These are phyloP conservation scores for Ceratocystis huliohia DNA, from an alignment of 2,329 filamentous ascomycete genomes.

Conservation along the genomic window DNA sequence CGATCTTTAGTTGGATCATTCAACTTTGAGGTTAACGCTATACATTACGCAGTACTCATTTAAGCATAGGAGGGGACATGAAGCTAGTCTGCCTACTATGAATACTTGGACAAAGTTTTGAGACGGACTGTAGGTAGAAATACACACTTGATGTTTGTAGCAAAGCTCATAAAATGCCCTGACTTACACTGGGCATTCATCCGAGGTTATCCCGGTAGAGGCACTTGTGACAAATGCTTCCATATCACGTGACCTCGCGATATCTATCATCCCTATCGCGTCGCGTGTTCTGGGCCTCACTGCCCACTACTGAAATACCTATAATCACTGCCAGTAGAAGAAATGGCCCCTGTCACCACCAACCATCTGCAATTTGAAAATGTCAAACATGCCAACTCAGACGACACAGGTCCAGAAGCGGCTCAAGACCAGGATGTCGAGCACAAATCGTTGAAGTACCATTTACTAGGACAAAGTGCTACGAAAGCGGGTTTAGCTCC, in stretches of 20 bases:
- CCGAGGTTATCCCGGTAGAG: no score
- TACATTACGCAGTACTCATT: no score
- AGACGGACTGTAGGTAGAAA: no score
- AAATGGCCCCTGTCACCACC: no score
- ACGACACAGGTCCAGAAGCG: not conserved
- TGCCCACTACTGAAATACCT: not conserved
- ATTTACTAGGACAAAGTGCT: constrained; percentile 75
- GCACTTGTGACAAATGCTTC: not conserved
- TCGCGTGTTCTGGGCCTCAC: not conserved
- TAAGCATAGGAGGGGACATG: no score
- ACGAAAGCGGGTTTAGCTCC: constrained; percentile 91
- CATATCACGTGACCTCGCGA: constrained; percentile 5
- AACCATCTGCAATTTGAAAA: not conserved
- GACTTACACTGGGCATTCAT: no score
- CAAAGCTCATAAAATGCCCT: no score
- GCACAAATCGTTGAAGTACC: constrained; percentile 66
- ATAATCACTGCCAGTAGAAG: not conserved
- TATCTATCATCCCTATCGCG: not conserved
- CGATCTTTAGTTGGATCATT: no score
- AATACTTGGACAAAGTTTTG: no score
- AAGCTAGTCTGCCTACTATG: no score
- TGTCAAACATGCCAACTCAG: not conserved
- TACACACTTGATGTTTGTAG: no score
- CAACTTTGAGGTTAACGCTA: no score
- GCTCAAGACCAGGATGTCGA: constrained; percentile 18